Percentiles rank a stretch among this genome's conserved stretches.
These are phyloP conservation scores for Floccularia luteovirens DNA, from an alignment of 768 basidiomycete genomes.

Conservation along the genomic window DNA sequence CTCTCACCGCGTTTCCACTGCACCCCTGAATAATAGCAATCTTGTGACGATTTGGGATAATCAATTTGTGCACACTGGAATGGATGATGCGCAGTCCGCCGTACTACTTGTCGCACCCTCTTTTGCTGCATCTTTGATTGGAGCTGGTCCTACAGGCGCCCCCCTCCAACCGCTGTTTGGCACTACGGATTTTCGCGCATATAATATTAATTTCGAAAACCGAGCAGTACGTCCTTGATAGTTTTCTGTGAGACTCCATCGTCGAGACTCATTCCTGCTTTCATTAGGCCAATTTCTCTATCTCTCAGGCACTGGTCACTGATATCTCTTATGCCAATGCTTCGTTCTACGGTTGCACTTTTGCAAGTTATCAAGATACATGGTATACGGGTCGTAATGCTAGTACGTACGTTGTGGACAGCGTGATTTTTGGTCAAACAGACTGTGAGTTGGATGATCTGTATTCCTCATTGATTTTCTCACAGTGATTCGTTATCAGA, in stretches of 20 bases:
- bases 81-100: conserved; percentile 53
- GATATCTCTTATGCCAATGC: conserved; percentile 61
- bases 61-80: conserved; percentile 28
- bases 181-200: conserved; percentile 50
- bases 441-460: conserved; percentile 38
- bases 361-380: conserved; percentile 58
- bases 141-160: conserved; percentile 52
- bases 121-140: conserved; percentile 49
- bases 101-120: conserved; percentile 52
- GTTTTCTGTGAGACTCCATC: neutral
- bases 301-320: conserved; percentile 55
- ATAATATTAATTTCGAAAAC: conserved; percentile 64
- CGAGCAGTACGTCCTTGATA: conserved; percentile 38
- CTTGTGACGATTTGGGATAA: conserved; percentile 49
- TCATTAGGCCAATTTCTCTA: conserved; percentile 42
- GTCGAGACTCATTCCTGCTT: neutral
- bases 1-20: conserved; percentile 27
- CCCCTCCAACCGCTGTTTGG: conserved; percentile 45
- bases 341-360: conserved; percentile 58
- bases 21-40: conserved; percentile 43
- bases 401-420: conserved; percentile 54
- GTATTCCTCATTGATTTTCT: neutral
- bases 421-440: conserved; percentile 54
- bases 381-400: conserved; percentile 56
- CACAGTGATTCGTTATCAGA: conserved; percentile 21